Base-by-base conservation (phyloP, 352 stramenopile species). In the Achlya hypogyna region DNA sequence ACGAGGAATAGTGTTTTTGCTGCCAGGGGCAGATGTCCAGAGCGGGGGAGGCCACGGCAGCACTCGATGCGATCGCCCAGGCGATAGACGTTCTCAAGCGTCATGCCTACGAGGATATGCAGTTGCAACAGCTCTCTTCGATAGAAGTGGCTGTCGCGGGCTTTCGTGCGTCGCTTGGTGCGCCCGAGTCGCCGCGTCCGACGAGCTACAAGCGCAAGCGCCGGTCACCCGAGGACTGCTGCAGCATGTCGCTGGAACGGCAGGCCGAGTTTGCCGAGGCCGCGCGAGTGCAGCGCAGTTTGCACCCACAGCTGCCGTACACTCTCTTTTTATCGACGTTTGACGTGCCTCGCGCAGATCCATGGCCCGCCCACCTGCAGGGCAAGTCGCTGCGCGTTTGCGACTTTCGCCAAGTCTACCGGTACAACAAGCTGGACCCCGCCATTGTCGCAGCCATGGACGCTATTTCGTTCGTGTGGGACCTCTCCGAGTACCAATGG, bases 401-500 rank as follows among this genome's bases (percentile, higher is more conserved):
- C 34, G 34, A 42, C 6, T 59, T 59, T 59, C 51, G 51, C 16
- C 29, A 59, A n/a, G 16, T 27, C 2, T 35, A 59, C 5, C 18
- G 27, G 51, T 27, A 27, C 1, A n/a, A 59, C 8, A 31, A 35
- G 22, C 51, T 59, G 22, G 25, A 59, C 27, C 16, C 51, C 22
- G 51, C 8, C 14, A 27, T 59, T 14, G 51, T 59, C 0, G 51
- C 51, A 14, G 22, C 51, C 22, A 38, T 59, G 51, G 51, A 59
- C 51, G 51, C 51, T n/a, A 59, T 59, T 35, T n/a, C 22, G 0
- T 59, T 59, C 23, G 51, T 59, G 8, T 59, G 51, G 51, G 51
- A 59, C 29, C 16, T 27, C 51, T 20, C 51, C 16, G 16, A 59
- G 0, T 27, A 40, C 2, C 18, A 59, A 32, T 59, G 51, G 51